Conservation (phyloP, 805 yeast genomes). For the Barnettozyma populi region DNA sequence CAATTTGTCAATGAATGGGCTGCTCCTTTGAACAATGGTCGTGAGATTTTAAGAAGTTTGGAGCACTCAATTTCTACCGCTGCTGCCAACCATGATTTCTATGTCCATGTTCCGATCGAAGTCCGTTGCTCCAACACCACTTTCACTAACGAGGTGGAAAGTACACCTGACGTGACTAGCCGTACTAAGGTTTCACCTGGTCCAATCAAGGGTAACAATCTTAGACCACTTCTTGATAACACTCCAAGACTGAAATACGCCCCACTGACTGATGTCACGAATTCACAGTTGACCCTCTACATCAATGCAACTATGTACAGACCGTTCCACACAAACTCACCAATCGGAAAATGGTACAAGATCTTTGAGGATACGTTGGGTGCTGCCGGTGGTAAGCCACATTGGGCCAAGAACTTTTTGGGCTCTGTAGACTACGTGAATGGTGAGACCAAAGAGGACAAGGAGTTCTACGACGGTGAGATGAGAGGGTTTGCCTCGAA, state of each 20-base stretch:
- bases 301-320: slow-evolving; percentile 94
- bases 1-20: slow-evolving; percentile 98
- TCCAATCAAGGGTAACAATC: slow-evolving; percentile 76
- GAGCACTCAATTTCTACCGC: slow-evolving; percentile 59
- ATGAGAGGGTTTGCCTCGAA: slow-evolving; percentile 75
- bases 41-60: slow-evolving; percentile 60
- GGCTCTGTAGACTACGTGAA: slow-evolving; percentile 42
- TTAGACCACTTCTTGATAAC: slow-evolving; percentile 76
- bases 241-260: slow-evolving; percentile 65
- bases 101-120: slow-evolving; percentile 93
- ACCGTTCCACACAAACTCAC: slow-evolving; percentile 77
- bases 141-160: slow-evolving; percentile 20
- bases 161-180: slow-evolving; percentile 41
- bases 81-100: slow-evolving; percentile 54
- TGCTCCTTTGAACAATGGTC: slow-evolving; percentile 79
- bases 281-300: slow-evolving; percentile 77
- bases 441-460: slow-evolving; percentile 29
- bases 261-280: slow-evolving; percentile 41
- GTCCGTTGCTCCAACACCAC: slow-evolving; percentile 90
- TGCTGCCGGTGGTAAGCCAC: slow-evolving; percentile 88
- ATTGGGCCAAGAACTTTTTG: slow-evolving; percentile 95
- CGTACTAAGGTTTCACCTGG: slow-evolving; percentile 59
- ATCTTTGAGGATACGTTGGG: slow-evolving; percentile 75
- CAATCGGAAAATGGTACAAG: slow-evolving; percentile 74
- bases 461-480: slow-evolving; percentile 49